These are phyloP conservation scores for Neophaeococcomyces aloes DNA, from an alignment of 2,329 filamentous ascomycete species.

Conservation along the genomic window DNA sequence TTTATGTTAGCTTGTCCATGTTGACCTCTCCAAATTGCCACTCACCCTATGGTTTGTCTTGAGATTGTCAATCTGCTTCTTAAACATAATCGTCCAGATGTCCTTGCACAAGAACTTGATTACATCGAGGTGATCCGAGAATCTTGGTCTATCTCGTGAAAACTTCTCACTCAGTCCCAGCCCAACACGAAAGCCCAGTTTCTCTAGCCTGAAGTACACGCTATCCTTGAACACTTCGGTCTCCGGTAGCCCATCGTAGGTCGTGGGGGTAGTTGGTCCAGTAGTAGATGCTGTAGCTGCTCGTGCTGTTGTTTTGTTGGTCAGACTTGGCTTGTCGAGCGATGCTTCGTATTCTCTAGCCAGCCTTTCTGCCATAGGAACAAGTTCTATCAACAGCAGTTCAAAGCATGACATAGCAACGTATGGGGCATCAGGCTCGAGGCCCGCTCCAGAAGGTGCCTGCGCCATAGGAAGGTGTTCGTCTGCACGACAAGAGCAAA, in stretches of 20 bases:
- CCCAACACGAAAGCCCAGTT: slow-evolving; percentile 80
- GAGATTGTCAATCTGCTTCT: slow-evolving; percentile 95
- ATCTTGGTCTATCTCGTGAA: slow-evolving; percentile 61
- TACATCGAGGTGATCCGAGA: slow-evolving; percentile 83
- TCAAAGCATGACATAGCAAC: slow-evolving; percentile 80
- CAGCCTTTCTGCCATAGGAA: slow-evolving; percentile 83
- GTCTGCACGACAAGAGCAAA: too few species aligned
- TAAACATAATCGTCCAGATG: slow-evolving; percentile 85
- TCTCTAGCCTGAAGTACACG: slow-evolving; percentile 74
- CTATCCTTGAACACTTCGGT: slow-evolving; percentile 73
- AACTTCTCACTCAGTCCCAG: slow-evolving; percentile 79
- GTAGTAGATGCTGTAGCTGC: slow-evolving; percentile 4
- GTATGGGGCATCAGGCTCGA: slow-evolving; percentile 65
- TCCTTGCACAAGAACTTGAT: slow-evolving; percentile 99
- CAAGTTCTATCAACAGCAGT: slow-evolving; percentile 90
- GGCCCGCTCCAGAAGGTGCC: slow-evolving; percentile 53
- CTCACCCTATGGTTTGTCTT: slow-evolving; percentile 89
- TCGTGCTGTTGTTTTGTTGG: slow-evolving; percentile 9
- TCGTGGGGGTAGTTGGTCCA: slow-evolving; percentile 7
- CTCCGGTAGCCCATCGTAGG: slow-evolving; percentile 23
- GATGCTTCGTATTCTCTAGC: slow-evolving; percentile 39
- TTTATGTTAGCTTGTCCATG: neutral
- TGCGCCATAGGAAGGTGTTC: slow-evolving; percentile 4
- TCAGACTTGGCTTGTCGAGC: slow-evolving; percentile 14
- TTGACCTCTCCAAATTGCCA: neutral